A percentile compares a stretch with the other conserved stretches of the same genome.
Conservation (phyloP, 108 stramenopile species). For the Nitzschia sp. region DNA sequence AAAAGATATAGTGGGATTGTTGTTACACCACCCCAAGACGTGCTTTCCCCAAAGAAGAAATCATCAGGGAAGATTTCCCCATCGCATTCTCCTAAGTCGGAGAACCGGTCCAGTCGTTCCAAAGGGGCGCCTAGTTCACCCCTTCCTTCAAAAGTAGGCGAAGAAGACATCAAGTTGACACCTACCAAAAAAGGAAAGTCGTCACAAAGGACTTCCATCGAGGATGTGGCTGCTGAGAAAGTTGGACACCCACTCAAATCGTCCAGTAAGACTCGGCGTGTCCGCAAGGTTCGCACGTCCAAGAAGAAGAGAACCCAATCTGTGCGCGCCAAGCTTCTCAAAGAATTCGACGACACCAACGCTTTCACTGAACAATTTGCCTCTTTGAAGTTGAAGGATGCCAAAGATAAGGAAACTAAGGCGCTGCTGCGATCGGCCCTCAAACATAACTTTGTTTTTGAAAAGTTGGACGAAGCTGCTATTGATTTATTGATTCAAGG, state of each 20-base stretch:
- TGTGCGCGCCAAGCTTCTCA: conserved; percentile 1
- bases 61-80: no score
- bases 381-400: neutral
- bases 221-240: no score
- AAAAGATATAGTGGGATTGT: neutral
- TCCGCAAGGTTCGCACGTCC: neutral
- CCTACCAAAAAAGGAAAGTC: no score
- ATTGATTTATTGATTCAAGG: conserved; percentile 46
- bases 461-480: conserved; percentile 39
- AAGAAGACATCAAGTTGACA: no score
- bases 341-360: neutral
- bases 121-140: no score
- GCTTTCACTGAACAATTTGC: neutral
- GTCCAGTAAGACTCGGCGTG: neutral
- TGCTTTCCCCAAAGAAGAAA: no score
- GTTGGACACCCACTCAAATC: neutral
- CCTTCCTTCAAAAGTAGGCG: no score
- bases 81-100: no score
- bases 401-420: conserved; percentile 28
- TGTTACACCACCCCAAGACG: no score
- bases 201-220: no score
- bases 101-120: no score
- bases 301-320: neutral
- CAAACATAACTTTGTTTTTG: conserved; percentile 68
- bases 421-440: conserved; percentile 49